These are phyloP conservation scores for Suillus bovinus DNA, from an alignment of 768 basidiomycete species.

Conservation along the genomic window DNA sequence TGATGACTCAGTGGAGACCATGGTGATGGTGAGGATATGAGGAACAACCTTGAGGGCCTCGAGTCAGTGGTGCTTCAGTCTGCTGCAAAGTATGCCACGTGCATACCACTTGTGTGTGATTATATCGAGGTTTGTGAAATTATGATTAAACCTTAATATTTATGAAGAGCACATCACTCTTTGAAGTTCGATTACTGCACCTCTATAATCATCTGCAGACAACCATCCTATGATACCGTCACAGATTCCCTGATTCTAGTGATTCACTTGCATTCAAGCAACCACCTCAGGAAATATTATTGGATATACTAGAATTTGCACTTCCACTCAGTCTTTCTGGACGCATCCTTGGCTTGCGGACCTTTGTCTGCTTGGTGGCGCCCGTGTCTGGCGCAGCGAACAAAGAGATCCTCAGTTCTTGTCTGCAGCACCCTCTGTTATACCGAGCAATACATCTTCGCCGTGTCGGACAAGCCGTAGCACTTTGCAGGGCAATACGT, in stretches of 20 bases:
- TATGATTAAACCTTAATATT: not conserved
- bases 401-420: slow-evolving; percentile 20
- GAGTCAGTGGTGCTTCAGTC: not conserved
- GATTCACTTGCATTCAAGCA: slow-evolving; percentile 1
- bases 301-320: slow-evolving; percentile 24
- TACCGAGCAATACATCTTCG: slow-evolving; percentile 30
- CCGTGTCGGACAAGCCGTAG: slow-evolving; percentile 22
- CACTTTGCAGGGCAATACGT: slow-evolving; percentile 17
- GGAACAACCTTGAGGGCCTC: not conserved
- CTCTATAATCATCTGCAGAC: not conserved
- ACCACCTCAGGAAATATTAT: slow-evolving; percentile 26
- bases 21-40: slow-evolving; percentile 19
- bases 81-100: slow-evolving; percentile 1
- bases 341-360: slow-evolving; percentile 14
- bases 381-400: slow-evolving; percentile 17
- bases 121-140: slow-evolving; percentile 2
- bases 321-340: slow-evolving; percentile 27
- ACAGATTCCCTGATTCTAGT: not conserved
- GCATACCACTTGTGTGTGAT: not conserved
- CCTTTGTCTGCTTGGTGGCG: slow-evolving; percentile 26
- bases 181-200: not conserved
- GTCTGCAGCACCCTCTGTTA: slow-evolving; percentile 30
- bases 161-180: not conserved
- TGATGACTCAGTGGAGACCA: slow-evolving; percentile 40
- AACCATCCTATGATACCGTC: not conserved